These are phyloP conservation scores for Candida railenensis DNA, from an alignment of 805 yeast genomes.

Conservation along the genomic window DNA sequence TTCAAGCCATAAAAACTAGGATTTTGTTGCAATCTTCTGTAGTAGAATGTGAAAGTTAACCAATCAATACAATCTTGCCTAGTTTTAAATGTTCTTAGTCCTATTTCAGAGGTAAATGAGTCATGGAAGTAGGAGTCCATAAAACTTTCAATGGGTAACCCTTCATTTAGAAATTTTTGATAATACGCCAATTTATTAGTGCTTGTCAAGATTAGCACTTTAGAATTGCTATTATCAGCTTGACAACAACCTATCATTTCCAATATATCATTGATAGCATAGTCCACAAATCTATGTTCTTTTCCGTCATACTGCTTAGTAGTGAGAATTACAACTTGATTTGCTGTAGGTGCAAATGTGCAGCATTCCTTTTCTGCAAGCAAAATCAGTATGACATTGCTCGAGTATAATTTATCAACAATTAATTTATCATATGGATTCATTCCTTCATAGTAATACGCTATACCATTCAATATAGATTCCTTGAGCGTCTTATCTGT, in stretches of 20 bases:
- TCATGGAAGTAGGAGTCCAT: conserved; percentile 62
- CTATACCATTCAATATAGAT: conserved; percentile 61
- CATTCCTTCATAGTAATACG: conserved; percentile 62
- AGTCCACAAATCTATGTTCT: conserved; percentile 70
- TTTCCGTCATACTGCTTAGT: conserved; percentile 71
- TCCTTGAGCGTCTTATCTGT: conserved; percentile 45
- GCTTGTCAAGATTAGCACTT: conserved; percentile 57
- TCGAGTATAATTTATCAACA: conserved; percentile 51
- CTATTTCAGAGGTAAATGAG: conserved; percentile 69
- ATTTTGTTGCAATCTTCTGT: conserved; percentile 74
- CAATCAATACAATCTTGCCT: conserved; percentile 90
- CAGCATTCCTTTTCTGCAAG: conserved; percentile 62
- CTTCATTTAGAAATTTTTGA: conserved; percentile 65
- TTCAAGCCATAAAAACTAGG: conserved; percentile 87
- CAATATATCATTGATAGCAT: conserved; percentile 58
- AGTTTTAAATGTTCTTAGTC: conserved; percentile 56
- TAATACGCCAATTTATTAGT: conserved; percentile 59
- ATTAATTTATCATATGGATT: conserved; percentile 47
- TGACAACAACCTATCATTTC: conserved; percentile 63
- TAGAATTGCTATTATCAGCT: conserved; percentile 25
- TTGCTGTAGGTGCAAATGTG: conserved; percentile 48
- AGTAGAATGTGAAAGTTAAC: conserved; percentile 82
- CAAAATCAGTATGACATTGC: conserved; percentile 54
- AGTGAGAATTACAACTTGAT: conserved; percentile 61
- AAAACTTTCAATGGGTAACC: conserved; percentile 83